Evolutionary conservation across 1,284 basidiomycete species (phyloP).

Genomic region (Porodaedalea pini): DNA sequence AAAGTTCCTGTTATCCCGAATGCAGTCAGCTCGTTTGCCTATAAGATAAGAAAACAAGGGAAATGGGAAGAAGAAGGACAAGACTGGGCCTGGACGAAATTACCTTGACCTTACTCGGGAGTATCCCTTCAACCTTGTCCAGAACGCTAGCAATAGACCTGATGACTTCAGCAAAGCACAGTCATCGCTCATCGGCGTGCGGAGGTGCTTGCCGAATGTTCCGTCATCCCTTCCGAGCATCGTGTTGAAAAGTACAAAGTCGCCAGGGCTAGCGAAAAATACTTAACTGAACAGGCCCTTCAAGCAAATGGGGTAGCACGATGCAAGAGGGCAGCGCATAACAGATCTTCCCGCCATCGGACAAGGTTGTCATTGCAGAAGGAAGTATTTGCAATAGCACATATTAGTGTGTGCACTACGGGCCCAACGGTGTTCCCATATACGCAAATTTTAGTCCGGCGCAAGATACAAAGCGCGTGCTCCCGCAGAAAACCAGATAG

Average conservation of each 20-base stretch:
- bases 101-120: slow-evolving; percentile 3
- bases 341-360: neutral
- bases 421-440: neutral
- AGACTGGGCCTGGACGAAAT: slow-evolving; percentile 9
- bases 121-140: slow-evolving; percentile 1
- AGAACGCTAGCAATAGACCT: neutral
- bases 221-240: slow-evolving; percentile 3
- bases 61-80: neutral
- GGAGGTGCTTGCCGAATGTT: neutral
- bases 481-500: no score
- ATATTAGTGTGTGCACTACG: neutral
- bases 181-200: neutral
- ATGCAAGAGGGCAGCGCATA: neutral
- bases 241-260: slow-evolving; percentile 12
- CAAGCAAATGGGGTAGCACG: neutral
- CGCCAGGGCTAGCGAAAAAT: slow-evolving; percentile 5
- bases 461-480: no score
- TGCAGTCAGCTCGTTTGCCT: neutral
- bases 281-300: neutral
- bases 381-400: neutral
- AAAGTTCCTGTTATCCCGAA: neutral
- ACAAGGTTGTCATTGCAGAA: neutral
- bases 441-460: neutral
- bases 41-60: neutral
- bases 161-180: neutral